Evolutionary conservation across 2,329 filamentous ascomycete species (phyloP).

Genomic region (Leptosphaerulina australis): DNA sequence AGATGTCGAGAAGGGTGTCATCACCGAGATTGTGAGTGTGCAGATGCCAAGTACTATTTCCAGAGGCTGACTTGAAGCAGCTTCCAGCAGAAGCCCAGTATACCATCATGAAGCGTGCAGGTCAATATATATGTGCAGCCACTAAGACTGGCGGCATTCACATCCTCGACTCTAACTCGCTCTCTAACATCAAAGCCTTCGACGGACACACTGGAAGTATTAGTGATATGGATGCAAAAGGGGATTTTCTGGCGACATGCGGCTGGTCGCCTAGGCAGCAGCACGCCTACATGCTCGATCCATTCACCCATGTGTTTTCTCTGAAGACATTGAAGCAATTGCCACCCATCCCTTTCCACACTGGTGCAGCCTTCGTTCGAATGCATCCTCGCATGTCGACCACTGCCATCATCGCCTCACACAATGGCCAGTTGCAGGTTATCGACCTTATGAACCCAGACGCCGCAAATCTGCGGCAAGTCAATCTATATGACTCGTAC

Average conservation of each 20-base stretch:
- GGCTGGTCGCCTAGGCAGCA: constrained; percentile 86
- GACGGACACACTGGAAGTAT: constrained; percentile 87
- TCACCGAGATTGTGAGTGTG: constrained; percentile 49
- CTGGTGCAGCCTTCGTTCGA: constrained; percentile 89
- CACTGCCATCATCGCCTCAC: constrained; percentile 90
- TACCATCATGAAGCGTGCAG: constrained; percentile 86
- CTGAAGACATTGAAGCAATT: constrained; percentile 87
- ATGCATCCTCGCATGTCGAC: constrained; percentile 97
- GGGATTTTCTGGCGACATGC: constrained; percentile 94
- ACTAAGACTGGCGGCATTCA: constrained; percentile 83
- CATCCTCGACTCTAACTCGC: constrained; percentile 79
- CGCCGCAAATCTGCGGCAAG: constrained; percentile 81
- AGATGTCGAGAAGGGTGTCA: constrained; percentile 63
- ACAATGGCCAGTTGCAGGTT: constrained; percentile 91
- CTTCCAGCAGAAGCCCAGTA: constrained; percentile 77
- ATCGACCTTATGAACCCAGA: constrained; percentile 95
- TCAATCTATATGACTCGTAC: constrained; percentile 73
- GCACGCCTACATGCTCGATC: constrained; percentile 82
- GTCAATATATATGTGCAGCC: constrained; percentile 88
- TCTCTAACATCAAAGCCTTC: constrained; percentile 83
- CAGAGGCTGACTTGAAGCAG: constrained; percentile 52
- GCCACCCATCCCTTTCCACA: constrained; percentile 88
- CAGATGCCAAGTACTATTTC: not conserved
- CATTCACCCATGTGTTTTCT: constrained; percentile 93
- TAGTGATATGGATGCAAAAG: constrained; percentile 96